A percentile compares a stretch with the other conserved stretches of the same genome.
phyloP scores from a whole-genome alignment of 2,329 filamentous ascomycete genomes.

The Raffaelea deltoideospora region DNA sequence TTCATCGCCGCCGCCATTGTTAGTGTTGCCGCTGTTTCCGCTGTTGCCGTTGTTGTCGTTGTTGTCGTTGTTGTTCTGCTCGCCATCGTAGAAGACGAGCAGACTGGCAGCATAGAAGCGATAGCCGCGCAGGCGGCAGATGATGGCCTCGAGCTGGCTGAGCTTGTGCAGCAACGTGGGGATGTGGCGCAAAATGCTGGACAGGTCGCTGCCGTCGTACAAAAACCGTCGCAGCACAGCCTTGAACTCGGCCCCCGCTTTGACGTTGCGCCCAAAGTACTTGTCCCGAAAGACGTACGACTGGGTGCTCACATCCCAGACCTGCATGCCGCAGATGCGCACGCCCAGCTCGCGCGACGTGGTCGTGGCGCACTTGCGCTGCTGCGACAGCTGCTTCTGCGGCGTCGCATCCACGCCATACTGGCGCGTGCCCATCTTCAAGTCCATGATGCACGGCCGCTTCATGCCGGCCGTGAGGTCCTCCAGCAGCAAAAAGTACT shows the following conservation, averaged over 20 bases:
- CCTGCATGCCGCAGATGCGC: slow-evolving; percentile 86
- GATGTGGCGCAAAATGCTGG: slow-evolving; percentile 72
- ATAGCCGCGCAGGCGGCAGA: slow-evolving; percentile 65
- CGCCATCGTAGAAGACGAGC: slow-evolving; percentile 93
- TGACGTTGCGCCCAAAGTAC: slow-evolving; percentile 82
- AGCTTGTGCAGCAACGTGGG: slow-evolving; percentile 78
- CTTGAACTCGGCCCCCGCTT: slow-evolving; percentile 79
- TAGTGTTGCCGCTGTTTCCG: too few species aligned
- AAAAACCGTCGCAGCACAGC: slow-evolving; percentile 78
- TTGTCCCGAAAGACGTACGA: slow-evolving; percentile 95
- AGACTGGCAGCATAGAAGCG: slow-evolving; percentile 92
- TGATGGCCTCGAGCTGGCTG: slow-evolving; percentile 66
- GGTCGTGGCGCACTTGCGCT: slow-evolving; percentile 80
- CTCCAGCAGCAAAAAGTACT: slow-evolving; percentile 86
- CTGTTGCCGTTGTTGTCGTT: neutral
- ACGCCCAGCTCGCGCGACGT: slow-evolving; percentile 88
- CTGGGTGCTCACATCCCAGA: slow-evolving; percentile 76
- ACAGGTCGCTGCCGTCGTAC: slow-evolving; percentile 72
- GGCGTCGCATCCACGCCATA: slow-evolving; percentile 84
- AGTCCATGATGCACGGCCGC: slow-evolving; percentile 85
- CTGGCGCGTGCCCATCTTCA: slow-evolving; percentile 97
- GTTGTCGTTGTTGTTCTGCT: slow-evolving; percentile 37
- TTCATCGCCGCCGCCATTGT: neutral
- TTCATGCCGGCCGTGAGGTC: slow-evolving; percentile 96
- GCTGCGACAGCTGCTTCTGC: slow-evolving; percentile 87